Conservation (phyloP, 1,284 basidiomycete genomes). For the Moniliophthora roreri region DNA sequence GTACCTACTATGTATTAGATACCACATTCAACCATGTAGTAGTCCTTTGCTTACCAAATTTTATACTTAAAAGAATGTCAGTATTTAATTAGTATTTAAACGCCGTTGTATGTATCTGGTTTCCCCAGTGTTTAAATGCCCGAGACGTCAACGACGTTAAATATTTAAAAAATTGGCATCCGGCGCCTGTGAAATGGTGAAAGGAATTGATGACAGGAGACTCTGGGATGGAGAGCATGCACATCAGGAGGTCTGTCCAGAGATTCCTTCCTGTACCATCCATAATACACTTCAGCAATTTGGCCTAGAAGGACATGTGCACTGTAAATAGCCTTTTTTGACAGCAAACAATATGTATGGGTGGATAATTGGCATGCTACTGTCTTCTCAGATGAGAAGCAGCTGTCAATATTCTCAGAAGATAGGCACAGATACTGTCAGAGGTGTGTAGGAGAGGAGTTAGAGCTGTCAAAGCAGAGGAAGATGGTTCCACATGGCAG, state of each 20-base stretch:
- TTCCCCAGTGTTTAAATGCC: too few relatives aligned
- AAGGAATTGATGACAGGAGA: background rate
- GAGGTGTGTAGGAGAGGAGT: conserved; percentile 18
- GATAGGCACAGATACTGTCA: conserved; percentile 21
- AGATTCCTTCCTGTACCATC: background rate
- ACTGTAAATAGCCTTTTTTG: background rate
- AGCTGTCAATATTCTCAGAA: conserved; percentile 22
- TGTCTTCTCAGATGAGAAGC: conserved; percentile 19
- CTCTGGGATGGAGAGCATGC: background rate
- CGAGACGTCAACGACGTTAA: too few relatives aligned
- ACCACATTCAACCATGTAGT: too few relatives aligned
- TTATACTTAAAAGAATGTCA: too few relatives aligned
- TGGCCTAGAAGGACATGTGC: background rate
- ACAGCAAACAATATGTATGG: background rate
- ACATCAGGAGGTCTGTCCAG: background rate
- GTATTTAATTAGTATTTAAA: too few relatives aligned
- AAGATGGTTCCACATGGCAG: conserved; percentile 24
- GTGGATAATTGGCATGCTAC: background rate
- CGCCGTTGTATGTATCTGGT: too few relatives aligned
- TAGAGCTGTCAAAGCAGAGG: conserved; percentile 14
- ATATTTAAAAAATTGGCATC: too few relatives aligned
- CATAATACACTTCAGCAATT: background rate
- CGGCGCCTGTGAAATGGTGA: background rate
- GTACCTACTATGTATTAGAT: too few relatives aligned
- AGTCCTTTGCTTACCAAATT: too few relatives aligned